A percentile compares a stretch with the other conserved stretches of the same genome.
These are phyloP conservation scores for Pestalotiopsis sp. DNA, from an alignment of 2,329 filamentous ascomycete genomes.

Conservation along the genomic window DNA sequence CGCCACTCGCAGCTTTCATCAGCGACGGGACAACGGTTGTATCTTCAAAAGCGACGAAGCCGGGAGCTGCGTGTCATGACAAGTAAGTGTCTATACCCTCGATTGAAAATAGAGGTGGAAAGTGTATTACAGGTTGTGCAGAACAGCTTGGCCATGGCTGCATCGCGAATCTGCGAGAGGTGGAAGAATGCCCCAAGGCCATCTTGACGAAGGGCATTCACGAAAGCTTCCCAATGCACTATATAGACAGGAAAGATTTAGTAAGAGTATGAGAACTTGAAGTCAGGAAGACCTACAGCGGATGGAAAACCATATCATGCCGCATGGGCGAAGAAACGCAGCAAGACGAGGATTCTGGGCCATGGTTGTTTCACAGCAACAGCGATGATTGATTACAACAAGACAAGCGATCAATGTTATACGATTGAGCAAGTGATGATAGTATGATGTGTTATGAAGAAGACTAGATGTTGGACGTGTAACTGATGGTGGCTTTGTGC, in stretches of 20 bases:
- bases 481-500: no score
- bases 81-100: neutral
- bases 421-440: no score
- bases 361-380: no score
- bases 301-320: no score
- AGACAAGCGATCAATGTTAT: no score
- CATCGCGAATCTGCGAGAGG: slow-evolving; percentile 23
- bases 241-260: slow-evolving; percentile 1
- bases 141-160: slow-evolving; percentile 24
- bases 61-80: slow-evolving; percentile 20
- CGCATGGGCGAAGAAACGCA: no score
- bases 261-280: neutral
- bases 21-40: slow-evolving; percentile 35
- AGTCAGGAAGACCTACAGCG: no score
- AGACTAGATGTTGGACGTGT: no score
- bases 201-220: slow-evolving; percentile 20
- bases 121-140: slow-evolving; percentile 22
- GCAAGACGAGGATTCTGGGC: no score
- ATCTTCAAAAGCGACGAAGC: slow-evolving; percentile 35
- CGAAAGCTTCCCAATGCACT: slow-evolving; percentile 25
- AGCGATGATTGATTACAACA: no score
- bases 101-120: no score
- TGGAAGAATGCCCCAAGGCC: slow-evolving; percentile 21
- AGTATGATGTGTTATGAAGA: no score
- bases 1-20: slow-evolving; percentile 28